These are phyloP conservation scores for Cladorrhinum sp. DNA, from an alignment of 2,329 filamentous ascomycete genomes.

Conservation along the genomic window DNA sequence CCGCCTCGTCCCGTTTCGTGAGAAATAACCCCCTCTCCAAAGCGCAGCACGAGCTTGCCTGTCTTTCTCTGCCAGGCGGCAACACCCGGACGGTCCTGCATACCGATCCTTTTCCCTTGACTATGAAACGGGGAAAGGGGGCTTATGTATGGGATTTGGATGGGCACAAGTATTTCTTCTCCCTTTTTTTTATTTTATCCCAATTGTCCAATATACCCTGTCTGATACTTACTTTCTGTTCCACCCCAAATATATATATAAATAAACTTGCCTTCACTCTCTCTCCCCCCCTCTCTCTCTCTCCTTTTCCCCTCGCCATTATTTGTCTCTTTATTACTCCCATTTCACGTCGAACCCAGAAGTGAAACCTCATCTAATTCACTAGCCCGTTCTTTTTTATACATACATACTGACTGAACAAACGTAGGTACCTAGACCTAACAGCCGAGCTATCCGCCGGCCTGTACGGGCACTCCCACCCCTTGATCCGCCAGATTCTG, in stretches of 20 bases:
- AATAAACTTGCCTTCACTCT: too few relatives aligned
- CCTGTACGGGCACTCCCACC: conserved; percentile 63
- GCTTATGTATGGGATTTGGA: conserved; percentile 33
- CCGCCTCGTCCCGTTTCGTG: conserved; percentile 35
- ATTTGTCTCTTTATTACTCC: too few relatives aligned
- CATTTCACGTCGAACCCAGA: too few relatives aligned
- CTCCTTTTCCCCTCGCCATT: too few relatives aligned
- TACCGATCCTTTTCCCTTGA: conserved; percentile 37
- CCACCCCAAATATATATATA: too few relatives aligned
- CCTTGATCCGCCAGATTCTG: conserved; percentile 50
- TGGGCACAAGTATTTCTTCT: conserved; percentile 32
- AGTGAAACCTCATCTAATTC: too few relatives aligned
- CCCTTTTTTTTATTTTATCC: too few relatives aligned
- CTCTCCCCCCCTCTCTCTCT: too few relatives aligned
- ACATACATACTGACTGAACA: conserved; percentile 13
- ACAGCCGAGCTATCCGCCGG: conserved; percentile 63
- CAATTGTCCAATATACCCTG: too few relatives aligned
- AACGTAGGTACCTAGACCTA: conserved; percentile 55
- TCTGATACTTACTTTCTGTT: too few relatives aligned
- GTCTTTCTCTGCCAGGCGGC: conserved; percentile 41
- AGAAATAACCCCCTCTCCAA: conserved; percentile 39
- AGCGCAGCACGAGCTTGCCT: conserved; percentile 38
- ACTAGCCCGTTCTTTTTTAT: too few relatives aligned
- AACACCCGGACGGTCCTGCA: conserved; percentile 46
- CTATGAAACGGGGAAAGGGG: conserved; percentile 30